Evolutionary conservation across 345 rosid species (phyloP).

Genomic region (Hypericum androsaemum): DNA sequence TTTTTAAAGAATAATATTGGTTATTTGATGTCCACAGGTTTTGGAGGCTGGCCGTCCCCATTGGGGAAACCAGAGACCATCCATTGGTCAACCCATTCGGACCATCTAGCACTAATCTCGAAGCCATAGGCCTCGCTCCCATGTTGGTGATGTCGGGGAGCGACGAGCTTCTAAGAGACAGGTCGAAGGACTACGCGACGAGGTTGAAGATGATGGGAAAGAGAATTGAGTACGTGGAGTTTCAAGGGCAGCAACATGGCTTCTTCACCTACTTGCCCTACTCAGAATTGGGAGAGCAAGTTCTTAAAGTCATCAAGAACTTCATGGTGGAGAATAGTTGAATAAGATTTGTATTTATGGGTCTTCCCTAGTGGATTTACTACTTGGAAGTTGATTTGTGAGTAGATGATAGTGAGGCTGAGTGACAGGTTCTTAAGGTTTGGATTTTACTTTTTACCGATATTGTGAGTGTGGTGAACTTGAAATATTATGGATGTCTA

Average conservation of each 20-base stretch:
- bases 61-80: constrained; percentile 45
- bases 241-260: constrained; percentile 46
- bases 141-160: constrained; percentile 42
- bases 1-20: too few relatives aligned
- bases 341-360: too few relatives aligned
- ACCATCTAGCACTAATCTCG: constrained; percentile 28
- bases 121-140: constrained; percentile 29
- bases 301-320: constrained; percentile 32
- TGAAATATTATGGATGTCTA: too few relatives aligned
- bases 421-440: too few relatives aligned
- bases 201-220: constrained; percentile 32
- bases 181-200: constrained; percentile 35
- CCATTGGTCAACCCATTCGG: constrained; percentile 57
- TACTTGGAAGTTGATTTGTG: too few relatives aligned
- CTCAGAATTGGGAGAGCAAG: constrained; percentile 22
- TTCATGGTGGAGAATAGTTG: constrained; percentile 24
- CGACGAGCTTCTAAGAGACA: constrained; percentile 41
- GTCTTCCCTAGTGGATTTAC: too few relatives aligned
- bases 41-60: constrained; percentile 48
- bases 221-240: constrained; percentile 41
- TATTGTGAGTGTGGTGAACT: too few relatives aligned
- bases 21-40: constrained; percentile 19
- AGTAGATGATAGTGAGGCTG: too few relatives aligned
- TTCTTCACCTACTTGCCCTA: constrained; percentile 48
- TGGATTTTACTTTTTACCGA: too few relatives aligned